Evolutionary conservation across 441 rosid genomes (phyloP), one percentile per base, ranked within the genome.

Genomic region (Croton laevigatus): DNA sequence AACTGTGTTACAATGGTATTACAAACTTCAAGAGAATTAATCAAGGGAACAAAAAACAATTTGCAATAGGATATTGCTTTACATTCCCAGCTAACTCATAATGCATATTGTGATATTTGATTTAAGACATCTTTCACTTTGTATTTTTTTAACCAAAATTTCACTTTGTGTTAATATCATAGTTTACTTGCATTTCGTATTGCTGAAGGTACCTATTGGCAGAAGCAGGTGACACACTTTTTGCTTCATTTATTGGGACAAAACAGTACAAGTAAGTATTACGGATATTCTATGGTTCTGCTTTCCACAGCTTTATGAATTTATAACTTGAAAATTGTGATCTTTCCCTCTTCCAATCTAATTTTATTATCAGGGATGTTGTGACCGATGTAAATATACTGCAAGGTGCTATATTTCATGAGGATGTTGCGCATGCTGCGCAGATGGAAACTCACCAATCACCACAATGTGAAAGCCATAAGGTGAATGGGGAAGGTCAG

Each of bases 211-310:
- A 94, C 79, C 69, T 94, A 61, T 81, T 94, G 73, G 99, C 97
- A 22, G 99, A 94, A 85, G 92, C 99, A 32, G 97, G 97, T 9
- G 97, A 94, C 75, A 91, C 99, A 3, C 80, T 91, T 22, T 94
- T 94, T 89, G 99, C 99, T 73, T 94, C 98, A 42, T 94, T 92
- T 73, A 86, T 92, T 52, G 99, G 99, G 67, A 94, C 99, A 17
- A 94, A 87, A 79, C 96, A 90, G 81, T 94, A 94, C 82, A 86
- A 89, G 98, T 94, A 90, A 82, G 96, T 73, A 13, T 11, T 44
- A 20, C 63, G 46, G 27, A 71, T 66, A 19, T 66, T 53, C 59
- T 65, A 22, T 72, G 69, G 23, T 23, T 59, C 3, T 54, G 61
- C 54, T 65, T 60, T 59, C 49, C 54, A 34, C 6, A 27, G 32